Evolutionary conservation across 2,329 filamentous ascomycete species (phyloP).

Genomic region (Annulohypoxylon truncatum): DNA sequence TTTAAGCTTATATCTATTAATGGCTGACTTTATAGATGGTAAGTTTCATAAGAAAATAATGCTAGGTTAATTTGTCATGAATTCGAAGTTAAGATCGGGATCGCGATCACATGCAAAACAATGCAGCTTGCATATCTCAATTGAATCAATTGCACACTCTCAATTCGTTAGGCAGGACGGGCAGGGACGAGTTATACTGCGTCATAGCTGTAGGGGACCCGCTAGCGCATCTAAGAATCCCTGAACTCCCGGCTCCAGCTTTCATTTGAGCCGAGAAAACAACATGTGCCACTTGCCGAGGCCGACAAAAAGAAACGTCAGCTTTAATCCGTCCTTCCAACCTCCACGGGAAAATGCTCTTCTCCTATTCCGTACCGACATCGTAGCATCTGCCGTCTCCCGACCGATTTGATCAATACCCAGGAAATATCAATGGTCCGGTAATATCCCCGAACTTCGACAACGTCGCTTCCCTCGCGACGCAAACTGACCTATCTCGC

Average conservation of each 20-base stretch:
- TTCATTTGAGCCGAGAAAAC: conserved; percentile 30
- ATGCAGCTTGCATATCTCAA: neutral
- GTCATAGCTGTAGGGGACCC: conserved; percentile 22
- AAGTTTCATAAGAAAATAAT: neutral
- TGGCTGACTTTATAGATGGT: neutral
- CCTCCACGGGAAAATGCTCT: conserved; percentile 5
- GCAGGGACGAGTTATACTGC: neutral
- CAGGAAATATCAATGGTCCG: conserved; percentile 25
- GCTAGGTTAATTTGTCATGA: neutral
- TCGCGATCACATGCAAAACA: conserved; percentile 16
- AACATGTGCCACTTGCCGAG: conserved; percentile 39
- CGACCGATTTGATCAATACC: neutral
- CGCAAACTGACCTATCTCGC: neutral
- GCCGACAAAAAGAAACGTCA: conserved; percentile 24
- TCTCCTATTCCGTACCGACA: neutral
- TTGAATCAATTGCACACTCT: neutral
- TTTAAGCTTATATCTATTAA: conserved; percentile 1
- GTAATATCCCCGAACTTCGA: conserved; percentile 6
- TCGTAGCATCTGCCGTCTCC: neutral
- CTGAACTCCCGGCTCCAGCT: conserved; percentile 14
- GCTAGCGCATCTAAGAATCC: conserved; percentile 10
- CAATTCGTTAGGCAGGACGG: neutral
- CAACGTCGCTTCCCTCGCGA: neutral
- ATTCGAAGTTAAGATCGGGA: neutral
- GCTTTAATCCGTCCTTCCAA: conserved; percentile 2